phyloP scores from a whole-genome alignment of 352 stramenopile species.

The Peronospora destructor region DNA sequence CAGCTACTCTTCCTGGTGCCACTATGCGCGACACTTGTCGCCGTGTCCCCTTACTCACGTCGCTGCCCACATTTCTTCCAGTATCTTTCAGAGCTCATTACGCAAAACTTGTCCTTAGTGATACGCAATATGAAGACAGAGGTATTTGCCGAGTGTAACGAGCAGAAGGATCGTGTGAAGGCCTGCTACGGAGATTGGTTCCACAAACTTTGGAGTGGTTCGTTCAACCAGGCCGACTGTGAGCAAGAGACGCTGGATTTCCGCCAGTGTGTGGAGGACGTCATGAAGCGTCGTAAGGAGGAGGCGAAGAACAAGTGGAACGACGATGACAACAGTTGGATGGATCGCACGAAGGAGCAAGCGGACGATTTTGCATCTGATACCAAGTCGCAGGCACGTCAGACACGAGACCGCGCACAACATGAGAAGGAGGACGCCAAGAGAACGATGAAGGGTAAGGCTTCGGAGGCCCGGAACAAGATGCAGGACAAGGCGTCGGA shows the following conservation, averaged over 20 bases:
- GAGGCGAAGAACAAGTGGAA: conserved; percentile 19
- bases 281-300: conserved; percentile 32
- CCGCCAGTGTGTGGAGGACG: conserved; percentile 66
- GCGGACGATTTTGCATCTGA: conserved; percentile 24
- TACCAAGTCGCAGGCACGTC: conserved; percentile 25
- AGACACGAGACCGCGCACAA: conserved; percentile 19
- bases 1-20: neutral
- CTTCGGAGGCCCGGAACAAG: conserved; percentile 30
- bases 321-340: conserved; percentile 38
- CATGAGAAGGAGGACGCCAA: conserved; percentile 32
- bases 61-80: neutral
- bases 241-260: conserved; percentile 68
- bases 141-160: conserved; percentile 55
- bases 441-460: conserved; percentile 22
- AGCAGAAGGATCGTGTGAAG: conserved; percentile 75
- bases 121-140: conserved; percentile 22
- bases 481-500: conserved; percentile 34
- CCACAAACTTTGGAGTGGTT: conserved; percentile 60
- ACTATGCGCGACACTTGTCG: conserved; percentile 16
- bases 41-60: conserved; percentile 8
- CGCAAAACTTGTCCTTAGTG: conserved; percentile 13
- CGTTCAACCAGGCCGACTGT: conserved; percentile 53
- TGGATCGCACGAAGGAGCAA: conserved; percentile 45
- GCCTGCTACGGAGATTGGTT: conserved; percentile 82
- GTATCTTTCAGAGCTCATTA: conserved; percentile 17